These are phyloP conservation scores for Botrytis deweyae DNA, from an alignment of 2,329 filamentous ascomycete genomes.

Conservation along the genomic window DNA sequence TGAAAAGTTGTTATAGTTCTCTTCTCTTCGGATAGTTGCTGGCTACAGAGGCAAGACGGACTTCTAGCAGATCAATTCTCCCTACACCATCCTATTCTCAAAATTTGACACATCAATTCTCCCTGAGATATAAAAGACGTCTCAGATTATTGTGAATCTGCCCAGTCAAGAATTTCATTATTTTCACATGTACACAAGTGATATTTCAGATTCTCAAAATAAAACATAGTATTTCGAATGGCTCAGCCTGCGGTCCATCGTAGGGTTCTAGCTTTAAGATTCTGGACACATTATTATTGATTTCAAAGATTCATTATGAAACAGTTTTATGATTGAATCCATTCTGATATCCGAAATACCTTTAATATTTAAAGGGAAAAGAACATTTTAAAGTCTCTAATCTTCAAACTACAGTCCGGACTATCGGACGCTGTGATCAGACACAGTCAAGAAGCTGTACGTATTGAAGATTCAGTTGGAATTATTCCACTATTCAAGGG, in stretches of 20 bases:
- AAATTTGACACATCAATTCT: background rate
- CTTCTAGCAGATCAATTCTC: background rate
- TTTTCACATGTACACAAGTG: background rate
- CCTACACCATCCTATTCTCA: background rate
- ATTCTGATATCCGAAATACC: background rate
- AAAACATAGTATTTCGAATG: background rate
- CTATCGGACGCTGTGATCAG: background rate
- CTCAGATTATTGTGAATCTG: background rate
- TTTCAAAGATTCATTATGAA: background rate
- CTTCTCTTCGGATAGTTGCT: background rate
- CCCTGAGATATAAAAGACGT: background rate
- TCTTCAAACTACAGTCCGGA: background rate
- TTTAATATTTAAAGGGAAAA: background rate
- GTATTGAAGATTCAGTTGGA: background rate
- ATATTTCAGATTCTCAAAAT: background rate
- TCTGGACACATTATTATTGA: background rate
- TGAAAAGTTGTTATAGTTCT: background rate
- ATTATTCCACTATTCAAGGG: no score
- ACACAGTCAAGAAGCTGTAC: background rate
- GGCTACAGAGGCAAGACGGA: background rate
- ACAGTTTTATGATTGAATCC: no score
- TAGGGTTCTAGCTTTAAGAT: background rate
- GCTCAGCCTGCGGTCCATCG: background rate
- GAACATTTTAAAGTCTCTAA: background rate
- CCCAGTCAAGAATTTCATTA: background rate